Percentiles rank a stretch among this genome's conserved stretches.
Conservation (phyloP, 768 basidiomycete species). For the Phylloporus scabripes region DNA sequence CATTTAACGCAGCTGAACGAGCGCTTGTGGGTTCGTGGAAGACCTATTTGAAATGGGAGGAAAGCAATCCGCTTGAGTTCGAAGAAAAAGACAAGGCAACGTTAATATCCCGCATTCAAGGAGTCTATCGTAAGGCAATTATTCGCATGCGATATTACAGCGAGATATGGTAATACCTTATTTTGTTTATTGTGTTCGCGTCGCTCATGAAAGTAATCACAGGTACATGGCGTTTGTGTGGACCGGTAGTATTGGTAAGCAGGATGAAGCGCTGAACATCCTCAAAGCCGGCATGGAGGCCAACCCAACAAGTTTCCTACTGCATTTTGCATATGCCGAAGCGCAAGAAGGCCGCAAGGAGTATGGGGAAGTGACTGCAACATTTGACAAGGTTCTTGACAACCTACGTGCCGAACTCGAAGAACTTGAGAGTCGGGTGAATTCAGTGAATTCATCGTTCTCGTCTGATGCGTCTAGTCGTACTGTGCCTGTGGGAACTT, state of each 20-base stretch:
- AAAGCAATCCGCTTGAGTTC: constrained; percentile 87
- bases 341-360: constrained; percentile 59
- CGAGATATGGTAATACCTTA: constrained; percentile 74
- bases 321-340: constrained; percentile 89
- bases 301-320: constrained; percentile 80
- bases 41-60: constrained; percentile 91
- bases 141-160: constrained; percentile 91
- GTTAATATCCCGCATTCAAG: constrained; percentile 65
- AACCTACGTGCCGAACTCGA: constrained; percentile 63
- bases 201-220: constrained; percentile 9
- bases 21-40: constrained; percentile 84
- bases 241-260: constrained; percentile 66
- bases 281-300: constrained; percentile 84
- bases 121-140: constrained; percentile 84
- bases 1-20: constrained; percentile 67
- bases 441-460: constrained; percentile 35
- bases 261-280: constrained; percentile 76
- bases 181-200: not conserved
- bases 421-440: constrained; percentile 43
- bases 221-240: constrained; percentile 93
- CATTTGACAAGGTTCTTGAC: constrained; percentile 69
- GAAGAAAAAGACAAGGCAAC: constrained; percentile 73
- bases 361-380: constrained; percentile 59
- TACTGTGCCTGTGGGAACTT: constrained; percentile 20
- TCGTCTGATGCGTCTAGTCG: constrained; percentile 32